Base-by-base conservation (phyloP, 768 basidiomycete genomes). In the Infundibulicybe gibba region DNA sequence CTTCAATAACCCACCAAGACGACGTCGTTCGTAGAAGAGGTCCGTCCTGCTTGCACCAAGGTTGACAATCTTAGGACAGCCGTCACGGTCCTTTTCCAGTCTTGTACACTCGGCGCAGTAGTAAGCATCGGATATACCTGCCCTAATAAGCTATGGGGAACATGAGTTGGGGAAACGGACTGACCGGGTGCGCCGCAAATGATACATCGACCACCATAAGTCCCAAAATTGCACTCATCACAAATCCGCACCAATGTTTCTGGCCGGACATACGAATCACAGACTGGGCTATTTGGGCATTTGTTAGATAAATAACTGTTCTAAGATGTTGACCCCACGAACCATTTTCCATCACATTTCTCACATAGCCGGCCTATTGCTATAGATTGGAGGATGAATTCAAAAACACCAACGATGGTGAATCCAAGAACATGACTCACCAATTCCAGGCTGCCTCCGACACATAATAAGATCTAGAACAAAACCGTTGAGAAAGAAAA, bases 331-430 rank as follows among this genome's bases (percentile, higher is more conserved):
- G 8, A 11, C 37, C 17, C 3, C 6, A 62, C 85, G 50, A 58
- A 97, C 95, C 97, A 99, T 84, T 98, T 98, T 43, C 97, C 97
- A 63, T 99, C 97, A 61, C 94, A 97, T 66, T 97, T 97, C 71
- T 99, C 97, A 67, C 97, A 99, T 43, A 97, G 79, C 58, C 97
- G 89, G 35, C 97, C 97, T 57, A 98, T 97, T 40, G 97, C 97
- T 97, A 55, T 14, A 16, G 47, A 25, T 21, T 32, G 8, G 25
- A 25, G 25, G 25, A 8, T 25, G 25, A 8, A 25, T 4, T 25
- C 25, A 25, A 8, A 3, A 25, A 25, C 25, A 25, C 8, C 8
- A 15, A 20, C 44, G 16, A 37, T 8, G 17, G 21, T 13, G 35
- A 14, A 15, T 30, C 11, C 15, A 21, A 30, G 32, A 8, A 42